A percentile compares a stretch with the other conserved stretches of the same genome.
These are phyloP conservation scores for Lichtheimia hyalospora DNA, from an alignment of 371 early-diverging fungal genomes.

Conservation along the genomic window DNA sequence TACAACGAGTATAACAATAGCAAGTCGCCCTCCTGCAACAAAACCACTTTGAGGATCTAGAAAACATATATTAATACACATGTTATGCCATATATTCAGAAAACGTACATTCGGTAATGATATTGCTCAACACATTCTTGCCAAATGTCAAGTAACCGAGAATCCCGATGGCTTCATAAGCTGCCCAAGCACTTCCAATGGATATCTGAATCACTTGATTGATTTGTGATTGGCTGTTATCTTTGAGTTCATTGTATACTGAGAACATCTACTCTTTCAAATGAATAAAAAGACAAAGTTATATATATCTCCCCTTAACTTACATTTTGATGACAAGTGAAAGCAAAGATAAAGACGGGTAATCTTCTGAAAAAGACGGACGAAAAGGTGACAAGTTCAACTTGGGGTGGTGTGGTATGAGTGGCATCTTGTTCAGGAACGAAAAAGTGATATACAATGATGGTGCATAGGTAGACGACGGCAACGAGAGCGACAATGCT, in stretches of 20 bases:
- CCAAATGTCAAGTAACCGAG: constrained; percentile 97
- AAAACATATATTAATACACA: neutral
- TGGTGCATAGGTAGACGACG: constrained; percentile 85
- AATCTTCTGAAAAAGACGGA: constrained; percentile 78
- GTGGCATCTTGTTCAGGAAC: constrained; percentile 45
- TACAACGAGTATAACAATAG: constrained; percentile 89
- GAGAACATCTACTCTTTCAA: constrained; percentile 69
- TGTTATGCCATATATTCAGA: neutral
- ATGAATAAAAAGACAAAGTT: neutral
- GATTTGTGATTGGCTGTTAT: constrained; percentile 71
- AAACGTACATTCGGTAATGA: constrained; percentile 81
- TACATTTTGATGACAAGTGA: constrained; percentile 95
- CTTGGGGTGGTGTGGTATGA: constrained; percentile 40
- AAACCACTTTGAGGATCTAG: constrained; percentile 66
- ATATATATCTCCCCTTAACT: constrained; percentile 14
- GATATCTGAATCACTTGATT: constrained; percentile 68
- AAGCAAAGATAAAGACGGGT: constrained; percentile 99
- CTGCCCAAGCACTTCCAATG: constrained; percentile 73
- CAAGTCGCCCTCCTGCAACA: constrained; percentile 84
- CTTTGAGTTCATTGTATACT: constrained; percentile 88
- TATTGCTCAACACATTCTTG: constrained; percentile 80
- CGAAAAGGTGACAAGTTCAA: constrained; percentile 54
- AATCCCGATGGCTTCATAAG: constrained; percentile 91
- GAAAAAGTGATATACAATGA: constrained; percentile 80
- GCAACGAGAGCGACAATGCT: constrained; percentile 89